Conservation (phyloP, 495 filamentous ascomycete species). For the Tuber microsphaerosporum region DNA sequence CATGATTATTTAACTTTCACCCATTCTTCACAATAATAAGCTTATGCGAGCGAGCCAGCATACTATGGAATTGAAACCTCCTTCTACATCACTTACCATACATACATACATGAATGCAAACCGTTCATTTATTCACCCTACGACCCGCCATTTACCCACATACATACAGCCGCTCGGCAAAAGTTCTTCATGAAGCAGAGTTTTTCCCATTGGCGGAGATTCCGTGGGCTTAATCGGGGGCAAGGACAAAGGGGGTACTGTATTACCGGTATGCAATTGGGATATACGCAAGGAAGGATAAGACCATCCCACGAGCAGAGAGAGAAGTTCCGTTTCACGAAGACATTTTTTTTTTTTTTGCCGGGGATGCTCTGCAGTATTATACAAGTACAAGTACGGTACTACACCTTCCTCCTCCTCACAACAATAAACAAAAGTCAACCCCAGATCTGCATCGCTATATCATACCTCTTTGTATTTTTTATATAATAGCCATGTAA, state of each 20-base stretch:
- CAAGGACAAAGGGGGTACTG: not conserved
- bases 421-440: too few species aligned
- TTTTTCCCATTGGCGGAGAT: not conserved
- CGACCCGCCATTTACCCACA: not conserved
- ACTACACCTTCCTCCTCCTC: too few species aligned
- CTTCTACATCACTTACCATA: not conserved
- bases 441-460: too few species aligned
- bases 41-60: not conserved
- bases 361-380: too few species aligned
- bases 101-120: not conserved
- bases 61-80: not conserved
- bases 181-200: not conserved
- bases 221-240: not conserved
- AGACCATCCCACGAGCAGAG: not conserved
- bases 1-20: not conserved
- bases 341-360: not conserved
- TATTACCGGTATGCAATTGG: not conserved
- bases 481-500: too few species aligned
- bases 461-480: too few species aligned
- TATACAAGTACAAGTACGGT: too few species aligned
- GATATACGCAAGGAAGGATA: not conserved
- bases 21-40: not conserved
- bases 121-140: not conserved
- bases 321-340: not conserved
- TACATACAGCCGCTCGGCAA: not conserved